Conservation (phyloP, 176 grass and related monocot species). For the Alopecurus myosuroides region DNA sequence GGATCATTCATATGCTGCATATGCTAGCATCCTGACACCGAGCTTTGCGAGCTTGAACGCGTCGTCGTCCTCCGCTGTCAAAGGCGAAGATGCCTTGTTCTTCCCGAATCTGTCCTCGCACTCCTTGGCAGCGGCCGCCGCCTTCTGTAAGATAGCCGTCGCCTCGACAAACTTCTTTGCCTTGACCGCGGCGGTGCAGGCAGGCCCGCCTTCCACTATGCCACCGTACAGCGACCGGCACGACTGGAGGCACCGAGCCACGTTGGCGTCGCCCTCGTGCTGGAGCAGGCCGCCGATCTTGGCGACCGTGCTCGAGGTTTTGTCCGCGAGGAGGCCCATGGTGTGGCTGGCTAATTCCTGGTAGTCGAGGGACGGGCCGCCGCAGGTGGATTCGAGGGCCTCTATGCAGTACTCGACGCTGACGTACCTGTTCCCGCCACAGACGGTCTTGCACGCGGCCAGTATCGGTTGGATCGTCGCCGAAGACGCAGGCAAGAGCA, state of each 20-base stretch:
- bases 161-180: neutral
- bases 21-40: too few relatives aligned
- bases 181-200: neutral
- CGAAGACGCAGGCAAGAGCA: too few relatives aligned
- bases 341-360: neutral
- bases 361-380: neutral
- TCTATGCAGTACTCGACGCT: neutral
- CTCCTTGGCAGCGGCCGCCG: neutral
- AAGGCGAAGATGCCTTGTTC: neutral
- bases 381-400: conserved; percentile 4
- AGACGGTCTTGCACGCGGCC: conserved; percentile 10
- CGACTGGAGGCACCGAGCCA: neutral
- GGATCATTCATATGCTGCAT: too few relatives aligned
- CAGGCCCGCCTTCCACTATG: neutral
- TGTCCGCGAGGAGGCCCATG: neutral
- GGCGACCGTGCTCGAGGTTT: neutral
- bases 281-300: conserved; percentile 16
- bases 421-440: neutral
- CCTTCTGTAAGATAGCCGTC: neutral
- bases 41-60: conserved; percentile 30
- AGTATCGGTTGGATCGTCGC: neutral
- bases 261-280: neutral
- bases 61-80: neutral
- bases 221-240: neutral
- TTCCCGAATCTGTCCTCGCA: conserved; percentile 29